Percentiles rank a stretch among this genome's conserved stretches.
Conservation (phyloP, 352 stramenopile species). For the Pythium guiyangense region DNA sequence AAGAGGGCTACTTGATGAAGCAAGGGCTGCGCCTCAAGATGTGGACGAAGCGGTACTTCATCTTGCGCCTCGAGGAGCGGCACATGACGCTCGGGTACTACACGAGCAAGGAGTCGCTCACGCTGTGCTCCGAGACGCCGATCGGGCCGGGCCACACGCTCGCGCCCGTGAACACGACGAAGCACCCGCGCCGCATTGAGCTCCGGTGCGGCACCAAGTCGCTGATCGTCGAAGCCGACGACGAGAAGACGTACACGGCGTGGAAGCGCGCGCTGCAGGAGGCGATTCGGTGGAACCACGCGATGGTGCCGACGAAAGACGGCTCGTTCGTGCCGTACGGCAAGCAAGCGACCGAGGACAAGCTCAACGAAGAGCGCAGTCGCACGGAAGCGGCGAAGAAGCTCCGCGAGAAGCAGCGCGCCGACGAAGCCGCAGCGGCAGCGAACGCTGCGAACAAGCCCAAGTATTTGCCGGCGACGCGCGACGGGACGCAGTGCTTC, state of each 20-base stretch:
- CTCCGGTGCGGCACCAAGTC: constrained; percentile 66
- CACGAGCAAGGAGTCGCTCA: constrained; percentile 76
- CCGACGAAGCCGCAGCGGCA: constrained; percentile 51
- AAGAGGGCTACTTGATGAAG: constrained; percentile 83
- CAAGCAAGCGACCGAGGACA: constrained; percentile 69
- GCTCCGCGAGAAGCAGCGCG: constrained; percentile 66
- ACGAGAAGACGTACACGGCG: constrained; percentile 40
- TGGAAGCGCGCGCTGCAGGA: constrained; percentile 79
- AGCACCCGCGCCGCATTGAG: constrained; percentile 62
- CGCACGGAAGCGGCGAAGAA: constrained; percentile 70
- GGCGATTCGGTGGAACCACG: constrained; percentile 84
- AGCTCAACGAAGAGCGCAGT: constrained; percentile 64
- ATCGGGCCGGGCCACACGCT: constrained; percentile 70
- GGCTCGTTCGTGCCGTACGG: constrained; percentile 78
- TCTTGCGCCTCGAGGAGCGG: constrained; percentile 78
- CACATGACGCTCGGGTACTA: constrained; percentile 89
- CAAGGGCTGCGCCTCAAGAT: constrained; percentile 75
- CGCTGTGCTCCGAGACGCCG: constrained; percentile 76
- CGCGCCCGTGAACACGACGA: constrained; percentile 34
- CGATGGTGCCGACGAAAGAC: constrained; percentile 79
- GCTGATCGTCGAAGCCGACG: constrained; percentile 70
- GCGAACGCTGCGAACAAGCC: constrained; percentile 75
- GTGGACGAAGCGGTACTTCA: constrained; percentile 85
- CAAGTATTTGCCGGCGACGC: constrained; percentile 74
- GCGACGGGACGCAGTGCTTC: constrained; percentile 71